phyloP scores from a whole-genome alignment of 805 yeast species.

The Blastobotrys terrestris region DNA sequence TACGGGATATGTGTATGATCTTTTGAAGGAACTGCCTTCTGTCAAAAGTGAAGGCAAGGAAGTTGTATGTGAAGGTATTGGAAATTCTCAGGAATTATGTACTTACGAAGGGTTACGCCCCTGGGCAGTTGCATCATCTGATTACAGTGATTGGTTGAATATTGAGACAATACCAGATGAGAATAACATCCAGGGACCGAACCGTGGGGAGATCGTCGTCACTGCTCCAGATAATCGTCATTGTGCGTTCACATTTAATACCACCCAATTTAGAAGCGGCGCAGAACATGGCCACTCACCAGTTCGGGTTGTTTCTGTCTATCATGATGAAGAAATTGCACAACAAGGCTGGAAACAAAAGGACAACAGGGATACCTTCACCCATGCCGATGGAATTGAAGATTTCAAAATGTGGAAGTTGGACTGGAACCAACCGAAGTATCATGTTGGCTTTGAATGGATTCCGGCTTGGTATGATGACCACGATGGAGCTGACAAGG shows the following conservation, averaged over 20 bases:
- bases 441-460: slow-evolving; percentile 70
- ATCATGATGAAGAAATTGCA: slow-evolving; percentile 22
- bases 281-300: slow-evolving; percentile 42
- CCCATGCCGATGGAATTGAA: slow-evolving; percentile 57
- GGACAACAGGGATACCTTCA: slow-evolving; percentile 37
- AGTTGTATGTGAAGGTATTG: slow-evolving; percentile 30
- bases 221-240: slow-evolving; percentile 55
- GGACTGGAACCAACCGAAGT: slow-evolving; percentile 46
- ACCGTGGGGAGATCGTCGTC: slow-evolving; percentile 56
- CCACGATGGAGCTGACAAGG: slow-evolving; percentile 28
- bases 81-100: slow-evolving; percentile 50
- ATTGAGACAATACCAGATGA: slow-evolving; percentile 45
- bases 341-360: not conserved
- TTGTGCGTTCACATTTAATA: slow-evolving; percentile 57
- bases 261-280: slow-evolving; percentile 36
- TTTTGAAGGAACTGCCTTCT: slow-evolving; percentile 61
- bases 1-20: slow-evolving; percentile 42
- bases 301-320: slow-evolving; percentile 55
- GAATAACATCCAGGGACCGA: slow-evolving; percentile 24
- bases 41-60: slow-evolving; percentile 32
- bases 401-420: slow-evolving; percentile 59
- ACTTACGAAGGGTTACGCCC: slow-evolving; percentile 46
- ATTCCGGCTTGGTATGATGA: slow-evolving; percentile 53
- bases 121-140: slow-evolving; percentile 38
- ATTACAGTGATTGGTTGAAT: slow-evolving; percentile 40